Evolutionary conservation across 257 asterid genomes (phyloP).

Genomic region (Przewalskia tangutica): DNA sequence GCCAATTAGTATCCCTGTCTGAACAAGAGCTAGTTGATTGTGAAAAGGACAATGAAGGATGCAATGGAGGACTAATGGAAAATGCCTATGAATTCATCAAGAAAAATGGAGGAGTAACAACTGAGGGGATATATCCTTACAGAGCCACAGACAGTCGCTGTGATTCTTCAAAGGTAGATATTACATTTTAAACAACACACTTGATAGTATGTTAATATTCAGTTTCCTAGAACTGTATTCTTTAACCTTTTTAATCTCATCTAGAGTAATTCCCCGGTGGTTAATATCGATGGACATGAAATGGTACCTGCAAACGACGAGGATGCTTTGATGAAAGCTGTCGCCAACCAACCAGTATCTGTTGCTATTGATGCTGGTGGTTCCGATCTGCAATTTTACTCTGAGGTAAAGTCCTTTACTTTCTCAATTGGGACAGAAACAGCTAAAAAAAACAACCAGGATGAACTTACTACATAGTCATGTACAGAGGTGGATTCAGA

Average conservation of each 20-base stretch:
- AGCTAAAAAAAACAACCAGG: not conserved
- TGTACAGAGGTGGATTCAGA: not conserved
- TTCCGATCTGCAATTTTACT: constrained; percentile 61
- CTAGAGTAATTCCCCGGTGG: constrained; percentile 62
- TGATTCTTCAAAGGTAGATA: constrained; percentile 48
- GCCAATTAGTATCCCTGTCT: constrained; percentile 53
- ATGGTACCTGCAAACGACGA: constrained; percentile 65
- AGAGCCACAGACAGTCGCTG: constrained; percentile 50
- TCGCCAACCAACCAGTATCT: constrained; percentile 74
- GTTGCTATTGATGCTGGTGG: constrained; percentile 82
- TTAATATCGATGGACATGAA: constrained; percentile 70
- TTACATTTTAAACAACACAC: not conserved
- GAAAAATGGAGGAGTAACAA: constrained; percentile 60
- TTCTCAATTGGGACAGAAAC: not conserved
- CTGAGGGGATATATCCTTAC: constrained; percentile 64
- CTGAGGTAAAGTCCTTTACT: constrained; percentile 35
- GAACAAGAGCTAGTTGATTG: constrained; percentile 91
- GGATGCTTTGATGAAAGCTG: constrained; percentile 75
- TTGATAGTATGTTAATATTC: not conserved
- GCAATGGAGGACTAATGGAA: constrained; percentile 85
- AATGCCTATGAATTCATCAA: constrained; percentile 64
- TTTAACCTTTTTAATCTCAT: constrained; percentile 9
- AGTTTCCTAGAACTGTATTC: not conserved
- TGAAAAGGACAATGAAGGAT: constrained; percentile 65
- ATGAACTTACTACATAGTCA: not conserved